A percentile compares a stretch with the other conserved stretches of the same genome.
Conservation (phyloP, 495 filamentous ascomycete genomes). For the Aspergillus sparsus region DNA sequence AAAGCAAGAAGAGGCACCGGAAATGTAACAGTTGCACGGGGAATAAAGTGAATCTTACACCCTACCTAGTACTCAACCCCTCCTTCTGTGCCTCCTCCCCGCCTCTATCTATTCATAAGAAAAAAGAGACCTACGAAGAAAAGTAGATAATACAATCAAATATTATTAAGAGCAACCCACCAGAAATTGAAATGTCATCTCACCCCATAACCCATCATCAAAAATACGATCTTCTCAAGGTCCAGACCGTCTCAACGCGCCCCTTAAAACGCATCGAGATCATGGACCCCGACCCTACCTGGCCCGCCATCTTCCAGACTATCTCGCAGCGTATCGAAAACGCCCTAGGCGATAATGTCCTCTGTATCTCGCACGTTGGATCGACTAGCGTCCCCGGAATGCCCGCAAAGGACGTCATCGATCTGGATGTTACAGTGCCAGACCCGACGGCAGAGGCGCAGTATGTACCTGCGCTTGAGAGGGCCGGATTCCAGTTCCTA, state of each 20-base stretch:
- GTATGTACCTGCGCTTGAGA: slow-evolving; percentile 47
- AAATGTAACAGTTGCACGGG: too few relatives aligned
- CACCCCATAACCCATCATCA: slow-evolving; percentile 15
- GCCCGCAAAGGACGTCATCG: slow-evolving; percentile 50
- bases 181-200: background rate
- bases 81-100: too few relatives aligned
- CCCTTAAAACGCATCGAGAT: slow-evolving; percentile 33
- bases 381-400: slow-evolving; percentile 53
- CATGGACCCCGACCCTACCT: slow-evolving; percentile 42
- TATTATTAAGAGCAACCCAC: background rate
- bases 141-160: too few relatives aligned
- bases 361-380: slow-evolving; percentile 45
- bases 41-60: too few relatives aligned
- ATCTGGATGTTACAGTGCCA: slow-evolving; percentile 49
- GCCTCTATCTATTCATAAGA: too few relatives aligned
- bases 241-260: slow-evolving; percentile 11
- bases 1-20: too few relatives aligned
- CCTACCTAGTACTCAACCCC: too few relatives aligned
- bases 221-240: slow-evolving; percentile 13
- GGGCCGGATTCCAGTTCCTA: slow-evolving; percentile 45
- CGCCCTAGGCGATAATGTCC: slow-evolving; percentile 29
- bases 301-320: slow-evolving; percentile 39
- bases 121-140: too few relatives aligned
- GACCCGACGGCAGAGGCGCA: slow-evolving; percentile 38
- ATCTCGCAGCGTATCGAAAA: slow-evolving; percentile 33